phyloP scores from a whole-genome alignment of 371 early-diverging fungal species.

The Mortierella sp. region DNA sequence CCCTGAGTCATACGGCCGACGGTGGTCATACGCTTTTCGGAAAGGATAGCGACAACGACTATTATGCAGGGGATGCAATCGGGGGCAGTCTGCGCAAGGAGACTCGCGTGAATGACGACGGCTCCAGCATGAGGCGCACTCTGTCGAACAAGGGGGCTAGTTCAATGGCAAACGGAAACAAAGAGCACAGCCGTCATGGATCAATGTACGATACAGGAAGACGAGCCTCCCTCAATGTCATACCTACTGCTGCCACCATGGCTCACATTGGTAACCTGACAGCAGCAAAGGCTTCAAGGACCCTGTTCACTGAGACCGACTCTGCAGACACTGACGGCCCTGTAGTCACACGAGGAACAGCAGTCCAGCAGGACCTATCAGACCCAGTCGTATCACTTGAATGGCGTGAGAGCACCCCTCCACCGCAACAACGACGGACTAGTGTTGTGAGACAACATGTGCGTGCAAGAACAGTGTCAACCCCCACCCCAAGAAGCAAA shows the following conservation, averaged over 20 bases:
- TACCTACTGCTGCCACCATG: too few relatives aligned
- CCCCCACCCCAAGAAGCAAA: slow-evolving; percentile 6
- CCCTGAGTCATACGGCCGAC: slow-evolving; percentile 18
- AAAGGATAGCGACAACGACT: slow-evolving; percentile 2
- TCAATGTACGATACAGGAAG: too few relatives aligned
- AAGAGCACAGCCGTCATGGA: too few relatives aligned
- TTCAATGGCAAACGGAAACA: too few relatives aligned
- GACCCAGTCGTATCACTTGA: slow-evolving; percentile 3
- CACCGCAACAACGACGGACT: not conserved
- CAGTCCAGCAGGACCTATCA: slow-evolving; percentile 1
- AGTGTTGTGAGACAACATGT: not conserved
- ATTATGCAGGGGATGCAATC: not conserved
- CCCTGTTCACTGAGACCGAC: not conserved
- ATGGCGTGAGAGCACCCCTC: not conserved
- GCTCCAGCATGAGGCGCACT: not conserved
- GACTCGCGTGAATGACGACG: not conserved
- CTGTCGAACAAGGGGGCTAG: too few relatives aligned
- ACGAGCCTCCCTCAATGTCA: too few relatives aligned
- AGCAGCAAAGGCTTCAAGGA: not conserved
- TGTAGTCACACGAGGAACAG: not conserved
- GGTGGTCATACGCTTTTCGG: not conserved
- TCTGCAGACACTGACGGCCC: not conserved
- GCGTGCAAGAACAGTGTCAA: slow-evolving; percentile 4
- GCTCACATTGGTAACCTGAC: too few relatives aligned
- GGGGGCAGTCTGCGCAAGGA: not conserved